Evolutionary conservation across 768 basidiomycete species (phyloP), one percentile per base, ranked within the genome.

Genomic region (Pisolithus tinctorius): DNA sequence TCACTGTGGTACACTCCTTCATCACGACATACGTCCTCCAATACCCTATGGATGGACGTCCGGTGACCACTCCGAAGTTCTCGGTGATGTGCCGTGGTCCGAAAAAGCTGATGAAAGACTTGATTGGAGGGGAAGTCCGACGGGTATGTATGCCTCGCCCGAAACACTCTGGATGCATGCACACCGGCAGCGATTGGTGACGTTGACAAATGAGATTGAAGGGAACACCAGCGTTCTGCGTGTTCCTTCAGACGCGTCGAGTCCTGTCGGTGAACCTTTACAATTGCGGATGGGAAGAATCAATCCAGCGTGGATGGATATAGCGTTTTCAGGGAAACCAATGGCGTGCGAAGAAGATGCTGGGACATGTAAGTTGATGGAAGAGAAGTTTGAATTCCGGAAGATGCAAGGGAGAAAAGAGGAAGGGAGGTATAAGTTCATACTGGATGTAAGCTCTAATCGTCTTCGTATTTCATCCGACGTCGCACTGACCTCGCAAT

Each of bases 101-200:
- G 71, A 77, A 29, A 89, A 84, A 68, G 26, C 67, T 1, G 77
- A 85, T 60, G 79, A 83, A 52, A 69, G 78, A 3, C 57, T 88
- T 16, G 70, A 81, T 39, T 90, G 88, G 88, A 73, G 88, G 39
- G 88, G 88, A 3, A 79, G 79, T 38, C 86, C 80, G 45, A 88
- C 88, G 0, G 88, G 88, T 10, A 84, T 80, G n/a, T 68, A 58
- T 47, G 74, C 78, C 34, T 59, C 66, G 14, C 51, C 60, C 1
- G 50, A 56, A 1, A 66, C 72, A 7, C 67, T 67, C 7, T 85
- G 84, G 84, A 49, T 63, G 55, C 59, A 70, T 23, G 69, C 73
- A 6, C 84, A 85, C 48, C 68, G 84, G 0, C 61, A 72, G 25
- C 68, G 73, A 23, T 64, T 85, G 2, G 71, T 83, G 26, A 63